Evolutionary conservation across 768 basidiomycete species (phyloP), one percentile per base, ranked within the genome.

Genomic region (Austroboletus eburneus): DNA sequence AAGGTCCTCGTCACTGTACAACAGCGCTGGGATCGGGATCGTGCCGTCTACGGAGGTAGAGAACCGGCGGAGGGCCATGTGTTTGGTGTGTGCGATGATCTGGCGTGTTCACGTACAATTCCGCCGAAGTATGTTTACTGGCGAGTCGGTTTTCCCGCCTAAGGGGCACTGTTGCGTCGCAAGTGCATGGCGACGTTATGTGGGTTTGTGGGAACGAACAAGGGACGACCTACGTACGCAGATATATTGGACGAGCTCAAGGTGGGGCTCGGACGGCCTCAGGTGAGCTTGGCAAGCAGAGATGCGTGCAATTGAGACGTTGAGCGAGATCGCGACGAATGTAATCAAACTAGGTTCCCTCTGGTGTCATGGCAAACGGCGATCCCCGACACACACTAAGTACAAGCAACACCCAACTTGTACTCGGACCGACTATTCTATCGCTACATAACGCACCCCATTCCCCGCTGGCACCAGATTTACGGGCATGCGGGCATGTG

Each of bases 1-100:
- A 24, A 88, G 70, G 37, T 81, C 80, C 67, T 98, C 95, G 46
- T 92, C 90, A 13, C 78, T 73, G 59, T 89, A 92, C 0, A 93
- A 72, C 14, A 89, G 71, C 2, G 88, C 89, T 20, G 73, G 73
- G 14, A 91, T 71, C 5, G 91, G 90, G 34, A 91, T 88, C 1
- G 84, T 81, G 18, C 87, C 88, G 52, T 91, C 88, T 5, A 87
- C 70, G 20, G 68, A 54, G 56, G 65, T 69, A 32, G 80, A 76
- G 62, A 74, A 82, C 32, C 77, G 74, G 52, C 74, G 75, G 25
- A 86, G 65, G 20, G 70, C 71, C 81, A 83, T 83, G 39, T 38
- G 34, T 1, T n/a, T 34, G 41, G 22, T 10, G n/a, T 18, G 18
- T 39, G 46, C 12, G 17, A 3, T 14, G 34, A 49, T 48, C 16